These are phyloP conservation scores for Gentiana straminea DNA, from an alignment of 257 asterid genomes.

Conservation along the genomic window DNA sequence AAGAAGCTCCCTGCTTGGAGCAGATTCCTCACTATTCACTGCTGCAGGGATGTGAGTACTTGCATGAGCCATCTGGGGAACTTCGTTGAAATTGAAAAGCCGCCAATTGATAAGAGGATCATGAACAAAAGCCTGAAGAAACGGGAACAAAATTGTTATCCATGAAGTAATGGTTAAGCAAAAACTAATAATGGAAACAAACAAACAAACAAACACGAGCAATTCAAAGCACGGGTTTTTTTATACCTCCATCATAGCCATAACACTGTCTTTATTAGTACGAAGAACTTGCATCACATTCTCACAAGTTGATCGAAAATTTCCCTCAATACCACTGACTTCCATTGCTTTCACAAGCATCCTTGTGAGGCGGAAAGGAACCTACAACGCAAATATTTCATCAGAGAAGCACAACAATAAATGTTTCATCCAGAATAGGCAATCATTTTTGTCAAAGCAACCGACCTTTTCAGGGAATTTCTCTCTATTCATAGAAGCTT, in stretches of 20 bases:
- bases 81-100: constrained; percentile 95
- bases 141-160: neutral
- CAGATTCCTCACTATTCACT: constrained; percentile 58
- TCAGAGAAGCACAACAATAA: neutral
- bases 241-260: constrained; percentile 99
- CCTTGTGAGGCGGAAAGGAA: constrained; percentile 97
- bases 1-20: constrained; percentile 46
- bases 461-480: constrained; percentile 97
- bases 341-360: constrained; percentile 99
- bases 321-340: constrained; percentile 98
- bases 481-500: constrained; percentile 99
- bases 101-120: constrained; percentile 99
- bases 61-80: constrained; percentile 73
- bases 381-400: constrained; percentile 36
- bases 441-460: neutral
- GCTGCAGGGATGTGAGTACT: constrained; percentile 49
- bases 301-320: constrained; percentile 95
- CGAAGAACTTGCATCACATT: constrained; percentile 97
- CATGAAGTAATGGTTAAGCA: neutral
- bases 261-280: constrained; percentile 84
- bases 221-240: constrained; percentile 2
- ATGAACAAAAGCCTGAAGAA: constrained; percentile 91
- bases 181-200: neutral
- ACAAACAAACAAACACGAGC: too few relatives aligned
- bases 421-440: constrained; percentile 1